These are phyloP conservation scores for Trichoderma virens DNA, from an alignment of 495 filamentous ascomycete genomes.

Conservation along the genomic window DNA sequence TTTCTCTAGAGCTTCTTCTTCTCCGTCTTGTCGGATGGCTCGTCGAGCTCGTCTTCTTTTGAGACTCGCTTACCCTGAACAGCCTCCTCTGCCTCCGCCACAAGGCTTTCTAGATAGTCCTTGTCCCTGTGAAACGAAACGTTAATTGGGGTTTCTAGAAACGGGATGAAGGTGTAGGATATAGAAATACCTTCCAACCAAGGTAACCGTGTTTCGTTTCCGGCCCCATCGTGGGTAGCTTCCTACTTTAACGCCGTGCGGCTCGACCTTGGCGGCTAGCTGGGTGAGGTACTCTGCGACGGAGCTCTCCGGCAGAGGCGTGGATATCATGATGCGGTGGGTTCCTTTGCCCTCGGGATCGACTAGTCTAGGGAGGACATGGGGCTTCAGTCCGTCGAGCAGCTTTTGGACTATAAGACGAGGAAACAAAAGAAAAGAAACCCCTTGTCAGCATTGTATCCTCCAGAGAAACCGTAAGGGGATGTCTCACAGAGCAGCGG, in stretches of 20 bases:
- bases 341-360: constrained; percentile 77
- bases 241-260: constrained; percentile 82
- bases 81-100: constrained; percentile 40
- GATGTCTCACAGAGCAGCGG: constrained; percentile 60
- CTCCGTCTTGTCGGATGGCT: constrained; percentile 9
- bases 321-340: constrained; percentile 70
- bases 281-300: constrained; percentile 77
- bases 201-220: constrained; percentile 79
- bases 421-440: neutral
- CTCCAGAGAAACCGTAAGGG: neutral
- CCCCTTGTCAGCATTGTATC: neutral
- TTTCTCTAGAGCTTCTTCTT: neutral
- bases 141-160: too few relatives aligned
- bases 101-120: constrained; percentile 41
- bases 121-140: constrained; percentile 20
- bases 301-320: constrained; percentile 75
- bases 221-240: constrained; percentile 93
- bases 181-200: constrained; percentile 73
- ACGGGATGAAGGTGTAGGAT: too few relatives aligned
- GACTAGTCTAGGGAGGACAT: constrained; percentile 56
- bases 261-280: constrained; percentile 61
- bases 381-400: constrained; percentile 65
- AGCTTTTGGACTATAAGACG: constrained; percentile 51
- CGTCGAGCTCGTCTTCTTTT: constrained; percentile 41
- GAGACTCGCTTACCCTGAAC: constrained; percentile 37